Conservation (phyloP, 2,329 filamentous ascomycete genomes). For the Colletotrichum phormii region DNA sequence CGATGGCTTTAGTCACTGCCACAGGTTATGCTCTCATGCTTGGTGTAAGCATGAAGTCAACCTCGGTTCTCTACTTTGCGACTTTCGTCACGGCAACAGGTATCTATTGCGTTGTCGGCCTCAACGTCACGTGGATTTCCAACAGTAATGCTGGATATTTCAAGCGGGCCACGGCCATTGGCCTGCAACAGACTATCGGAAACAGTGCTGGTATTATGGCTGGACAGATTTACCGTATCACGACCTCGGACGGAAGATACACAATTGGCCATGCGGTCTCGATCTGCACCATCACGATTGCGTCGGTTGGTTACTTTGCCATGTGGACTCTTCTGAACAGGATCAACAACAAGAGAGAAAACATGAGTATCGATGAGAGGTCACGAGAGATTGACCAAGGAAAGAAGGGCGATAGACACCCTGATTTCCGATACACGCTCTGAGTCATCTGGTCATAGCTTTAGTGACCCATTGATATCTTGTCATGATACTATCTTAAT, state of each 20-base stretch:
- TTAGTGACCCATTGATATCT: background rate
- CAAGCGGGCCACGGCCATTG: slow-evolving; percentile 58
- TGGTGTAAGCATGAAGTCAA: slow-evolving; percentile 56
- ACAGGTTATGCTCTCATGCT: slow-evolving; percentile 61
- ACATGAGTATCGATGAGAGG: slow-evolving; percentile 32
- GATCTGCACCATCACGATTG: slow-evolving; percentile 28
- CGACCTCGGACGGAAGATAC: slow-evolving; percentile 21
- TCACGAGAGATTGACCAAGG: slow-evolving; percentile 23
- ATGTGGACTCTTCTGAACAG: slow-evolving; percentile 24
- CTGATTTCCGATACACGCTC: slow-evolving; percentile 32
- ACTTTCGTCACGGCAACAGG: slow-evolving; percentile 19
- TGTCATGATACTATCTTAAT: no score
- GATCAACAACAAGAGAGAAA: slow-evolving; percentile 23
- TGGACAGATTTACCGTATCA: slow-evolving; percentile 47
- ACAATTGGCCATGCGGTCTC: slow-evolving; percentile 33
- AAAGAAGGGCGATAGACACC: slow-evolving; percentile 32
- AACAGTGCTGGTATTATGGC: slow-evolving; percentile 59
- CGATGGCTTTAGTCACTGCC: slow-evolving; percentile 60
- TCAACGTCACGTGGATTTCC: slow-evolving; percentile 60
- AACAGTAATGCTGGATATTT: slow-evolving; percentile 59
- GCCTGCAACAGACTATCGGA: slow-evolving; percentile 46
- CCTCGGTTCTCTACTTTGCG: slow-evolving; percentile 22
- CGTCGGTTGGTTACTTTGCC: slow-evolving; percentile 20
- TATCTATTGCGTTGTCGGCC: slow-evolving; percentile 44
- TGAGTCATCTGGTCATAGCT: background rate